Base-by-base conservation (phyloP, 306 rosid genomes). In the Vigna trinervia region DNA sequence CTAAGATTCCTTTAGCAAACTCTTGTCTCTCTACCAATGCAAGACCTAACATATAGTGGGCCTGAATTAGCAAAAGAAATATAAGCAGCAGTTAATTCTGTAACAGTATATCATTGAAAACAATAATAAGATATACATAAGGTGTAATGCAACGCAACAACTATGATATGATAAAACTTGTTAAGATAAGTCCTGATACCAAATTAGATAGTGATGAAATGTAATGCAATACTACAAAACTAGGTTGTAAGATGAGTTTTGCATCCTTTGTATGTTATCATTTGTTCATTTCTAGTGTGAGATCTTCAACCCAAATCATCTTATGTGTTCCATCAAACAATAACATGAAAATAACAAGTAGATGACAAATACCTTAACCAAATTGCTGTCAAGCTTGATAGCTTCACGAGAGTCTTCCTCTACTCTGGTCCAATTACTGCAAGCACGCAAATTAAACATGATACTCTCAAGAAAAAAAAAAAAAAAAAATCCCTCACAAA, bases 1-100 rank as follows among this genome's bases (percentile, higher is more conserved):
- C 84, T 78, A 65, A 81, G 43, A 92, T 82, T 77, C 93, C 97
- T 74, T 69, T 81, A 0, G 78, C 78, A 80, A 76, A 80, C 45
- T 87, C 90, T 80, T 84, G 38, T 47, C 63, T 84, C 80, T 81
- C 77, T 15, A 87, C 69, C 52, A 90, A 84, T 62, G 90, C 90
- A 78, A 88, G 93, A 78, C 96, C 96, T 86, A 92, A 75, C 87
- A 86, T 79, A 77, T 88, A 92, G 80, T 92, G 90, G 30, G 86
- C 97, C 97, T 92, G 85, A 7, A 62, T 84, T 56, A 38, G 50
- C 69, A 83, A 71, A 54, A 10, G 26, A 62, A 50, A 20, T 19
- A 20, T 19, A 54, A 12, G 54, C 5, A 47, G 10, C 74, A 53
- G 61, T 34, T 14, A 32, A 48, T 58, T 75, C 38, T 32, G 63